Evolutionary conservation across 2,329 filamentous ascomycete genomes (phyloP).

Genomic region (Aureobasidium sp.): DNA sequence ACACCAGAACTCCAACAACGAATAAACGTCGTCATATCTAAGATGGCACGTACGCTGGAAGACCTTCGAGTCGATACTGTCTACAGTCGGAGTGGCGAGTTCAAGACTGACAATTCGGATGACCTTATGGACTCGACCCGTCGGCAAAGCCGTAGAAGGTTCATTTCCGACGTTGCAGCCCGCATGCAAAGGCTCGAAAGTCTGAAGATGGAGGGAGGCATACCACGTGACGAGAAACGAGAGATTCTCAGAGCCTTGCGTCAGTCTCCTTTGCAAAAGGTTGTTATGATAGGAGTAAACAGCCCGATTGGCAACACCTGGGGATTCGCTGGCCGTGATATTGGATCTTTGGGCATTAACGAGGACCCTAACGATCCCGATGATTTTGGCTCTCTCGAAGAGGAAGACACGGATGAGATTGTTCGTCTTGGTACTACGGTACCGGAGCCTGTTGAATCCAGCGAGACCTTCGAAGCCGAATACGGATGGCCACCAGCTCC

Average conservation of each 20-base stretch:
- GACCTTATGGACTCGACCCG: background rate
- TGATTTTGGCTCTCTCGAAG: conserved; percentile 22
- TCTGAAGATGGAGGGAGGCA: conserved; percentile 40
- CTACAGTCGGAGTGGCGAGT: conserved; percentile 20
- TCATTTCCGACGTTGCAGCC: conserved; percentile 36
- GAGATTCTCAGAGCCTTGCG: conserved; percentile 36
- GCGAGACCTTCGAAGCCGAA: conserved; percentile 27
- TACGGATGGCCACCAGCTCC: conserved; percentile 33
- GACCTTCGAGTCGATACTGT: conserved; percentile 35
- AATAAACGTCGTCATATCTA: conserved; percentile 27
- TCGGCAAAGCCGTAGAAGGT: conserved; percentile 18
- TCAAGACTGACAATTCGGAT: conserved; percentile 17
- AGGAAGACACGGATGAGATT: conserved; percentile 24
- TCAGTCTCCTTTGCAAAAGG: conserved; percentile 33
- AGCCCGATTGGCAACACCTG: conserved; percentile 38
- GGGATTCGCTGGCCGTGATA: conserved; percentile 29
- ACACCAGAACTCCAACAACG: conserved; percentile 19
- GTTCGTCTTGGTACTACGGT: conserved; percentile 18
- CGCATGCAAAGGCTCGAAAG: conserved; percentile 33
- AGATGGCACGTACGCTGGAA: conserved; percentile 30
- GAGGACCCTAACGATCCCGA: conserved; percentile 13
- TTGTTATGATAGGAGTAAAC: conserved; percentile 37
- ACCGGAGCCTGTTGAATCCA: conserved; percentile 14
- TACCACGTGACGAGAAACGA: conserved; percentile 39
- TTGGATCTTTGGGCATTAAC: conserved; percentile 23